Conservation (phyloP, 2,329 filamentous ascomycete species). For the Pseudogymnoascus sp. region DNA sequence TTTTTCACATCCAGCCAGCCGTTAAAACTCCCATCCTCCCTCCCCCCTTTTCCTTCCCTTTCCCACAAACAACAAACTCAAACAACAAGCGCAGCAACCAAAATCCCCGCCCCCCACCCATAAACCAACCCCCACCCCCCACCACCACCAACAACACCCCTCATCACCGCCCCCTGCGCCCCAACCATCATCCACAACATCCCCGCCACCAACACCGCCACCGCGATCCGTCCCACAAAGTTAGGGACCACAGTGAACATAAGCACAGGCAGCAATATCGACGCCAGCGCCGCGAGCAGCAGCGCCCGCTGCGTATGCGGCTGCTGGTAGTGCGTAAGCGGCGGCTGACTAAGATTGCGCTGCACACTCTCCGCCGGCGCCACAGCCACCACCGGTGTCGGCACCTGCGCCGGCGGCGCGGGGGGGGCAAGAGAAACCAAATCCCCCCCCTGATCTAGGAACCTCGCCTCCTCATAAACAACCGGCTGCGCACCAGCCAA, state of each 20-base stretch:
- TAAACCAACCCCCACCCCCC: conserved; percentile 22
- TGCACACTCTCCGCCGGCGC: conserved; percentile 6
- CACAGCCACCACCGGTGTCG: background rate
- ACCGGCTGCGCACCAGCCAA: background rate
- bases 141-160: conserved; percentile 14
- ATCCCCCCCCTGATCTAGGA: conserved; percentile 45
- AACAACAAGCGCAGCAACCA: conserved; percentile 22
- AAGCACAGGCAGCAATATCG: conserved; percentile 48
- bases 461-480: conserved; percentile 9
- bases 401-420: background rate
- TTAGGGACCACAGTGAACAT: conserved; percentile 49
- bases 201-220: conserved; percentile 44
- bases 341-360: conserved; percentile 5
- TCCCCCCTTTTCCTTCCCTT: background rate
- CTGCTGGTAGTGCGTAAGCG: conserved; percentile 18
- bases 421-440: background rate
- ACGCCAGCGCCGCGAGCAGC: conserved; percentile 28
- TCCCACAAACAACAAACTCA: background rate
- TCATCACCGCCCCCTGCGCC: conserved; percentile 13
- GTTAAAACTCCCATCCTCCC: background rate
- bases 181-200: conserved; percentile 29
- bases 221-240: conserved; percentile 48
- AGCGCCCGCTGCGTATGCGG: conserved; percentile 9
- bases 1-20: background rate
- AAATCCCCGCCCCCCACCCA: conserved; percentile 20